phyloP scores from a whole-genome alignment of 331 rosid species.

The Phaseolus coccineus region DNA sequence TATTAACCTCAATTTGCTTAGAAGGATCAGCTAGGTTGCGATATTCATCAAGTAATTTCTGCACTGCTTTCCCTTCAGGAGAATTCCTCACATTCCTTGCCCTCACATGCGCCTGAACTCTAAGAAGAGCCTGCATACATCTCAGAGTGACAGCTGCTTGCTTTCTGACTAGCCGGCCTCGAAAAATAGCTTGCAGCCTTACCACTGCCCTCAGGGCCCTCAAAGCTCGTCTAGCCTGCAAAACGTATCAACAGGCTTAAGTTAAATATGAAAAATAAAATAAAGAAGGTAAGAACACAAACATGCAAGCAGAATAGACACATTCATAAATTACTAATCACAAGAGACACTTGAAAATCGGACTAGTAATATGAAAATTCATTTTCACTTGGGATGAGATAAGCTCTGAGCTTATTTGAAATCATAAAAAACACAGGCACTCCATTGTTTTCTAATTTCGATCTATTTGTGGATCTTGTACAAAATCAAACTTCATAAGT shows the following conservation, averaged over 20 bases:
- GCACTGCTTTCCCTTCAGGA: constrained; percentile 57
- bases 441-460: not conserved
- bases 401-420: constrained; percentile 1
- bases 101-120: constrained; percentile 77
- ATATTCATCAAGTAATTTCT: constrained; percentile 54
- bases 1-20: constrained; percentile 65
- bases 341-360: not conserved
- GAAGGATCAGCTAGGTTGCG: constrained; percentile 55
- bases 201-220: constrained; percentile 90
- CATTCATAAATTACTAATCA: constrained; percentile 11
- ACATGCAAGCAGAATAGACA: constrained; percentile 12
- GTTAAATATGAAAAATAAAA: not conserved
- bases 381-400: not conserved
- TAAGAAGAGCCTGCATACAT: constrained; percentile 97
- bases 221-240: constrained; percentile 85
- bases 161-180: constrained; percentile 81
- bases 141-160: constrained; percentile 90
- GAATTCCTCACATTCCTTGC: constrained; percentile 65
- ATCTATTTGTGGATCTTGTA: not conserved
- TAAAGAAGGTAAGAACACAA: not conserved
- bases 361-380: constrained; percentile 10
- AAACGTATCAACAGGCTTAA: constrained; percentile 16
- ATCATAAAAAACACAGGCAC: not conserved
- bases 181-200: constrained; percentile 88
- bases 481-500: not conserved